Conservation (phyloP, 2,329 filamentous ascomycete genomes). For the Paraconiothyrium sp. region DNA sequence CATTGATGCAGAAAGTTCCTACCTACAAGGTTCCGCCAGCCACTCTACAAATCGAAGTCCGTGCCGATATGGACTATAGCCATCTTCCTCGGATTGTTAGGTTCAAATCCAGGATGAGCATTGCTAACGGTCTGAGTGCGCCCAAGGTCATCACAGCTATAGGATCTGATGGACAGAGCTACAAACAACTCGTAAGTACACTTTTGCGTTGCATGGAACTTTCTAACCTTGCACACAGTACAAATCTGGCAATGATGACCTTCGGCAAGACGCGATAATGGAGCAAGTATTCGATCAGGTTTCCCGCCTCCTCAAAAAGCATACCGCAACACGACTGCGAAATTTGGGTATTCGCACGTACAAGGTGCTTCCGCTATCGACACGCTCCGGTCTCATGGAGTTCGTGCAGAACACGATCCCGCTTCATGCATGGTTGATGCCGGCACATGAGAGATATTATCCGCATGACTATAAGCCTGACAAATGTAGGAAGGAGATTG, state of each 20-base stretch:
- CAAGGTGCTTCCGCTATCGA: conserved; percentile 90
- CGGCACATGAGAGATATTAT: conserved; percentile 86
- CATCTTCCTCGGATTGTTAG: conserved; percentile 76
- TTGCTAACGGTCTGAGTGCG: conserved; percentile 89
- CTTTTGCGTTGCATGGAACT: not conserved
- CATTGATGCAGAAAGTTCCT: conserved; percentile 69
- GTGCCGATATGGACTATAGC: conserved; percentile 77
- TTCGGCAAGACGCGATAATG: conserved; percentile 98
- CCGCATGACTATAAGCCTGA: conserved; percentile 82
- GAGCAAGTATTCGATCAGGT: conserved; percentile 99
- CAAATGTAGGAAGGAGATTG: conserved; percentile 82
- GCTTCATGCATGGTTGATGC: conserved; percentile 89
- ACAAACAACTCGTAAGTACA: conserved; percentile 78
- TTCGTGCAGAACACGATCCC: conserved; percentile 95
- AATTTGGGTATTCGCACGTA: conserved; percentile 93
- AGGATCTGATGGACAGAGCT: conserved; percentile 78
- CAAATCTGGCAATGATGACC: conserved; percentile 94
- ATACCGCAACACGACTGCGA: conserved; percentile 86
- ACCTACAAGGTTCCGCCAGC: conserved; percentile 82
- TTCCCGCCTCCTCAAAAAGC: conserved; percentile 85
- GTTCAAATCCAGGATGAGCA: conserved; percentile 79
- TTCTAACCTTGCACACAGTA: conserved; percentile 60
- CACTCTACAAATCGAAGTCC: conserved; percentile 84
- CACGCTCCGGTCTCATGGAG: conserved; percentile 90
- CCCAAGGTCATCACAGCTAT: conserved; percentile 91